Evolutionary conservation across 768 basidiomycete genomes (phyloP), one percentile per base, ranked within the genome.

Genomic region (Pleurotus salmoneostramineus): DNA sequence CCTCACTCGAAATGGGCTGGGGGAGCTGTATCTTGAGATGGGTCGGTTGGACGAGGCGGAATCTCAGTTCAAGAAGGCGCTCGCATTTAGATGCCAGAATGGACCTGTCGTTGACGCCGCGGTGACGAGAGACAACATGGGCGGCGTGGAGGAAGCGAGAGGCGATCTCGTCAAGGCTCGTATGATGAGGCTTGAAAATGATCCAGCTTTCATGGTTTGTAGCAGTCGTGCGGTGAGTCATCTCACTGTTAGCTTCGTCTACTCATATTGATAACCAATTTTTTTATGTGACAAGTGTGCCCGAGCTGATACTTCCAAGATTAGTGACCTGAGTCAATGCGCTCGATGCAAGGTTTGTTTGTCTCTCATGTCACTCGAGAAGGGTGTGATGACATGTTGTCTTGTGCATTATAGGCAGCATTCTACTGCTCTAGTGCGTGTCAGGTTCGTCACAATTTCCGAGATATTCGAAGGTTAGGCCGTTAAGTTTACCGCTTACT

Each of bases 21-120:
- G 64, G 32, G 73, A 76, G 56, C 57, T 72, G 1, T 72, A 74
- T 56, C 64, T 72, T 17, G 64, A 65, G 44, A 68, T 71, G 65
- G 68, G 62, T 33, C 69, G 65, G 35, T 60, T 74, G n/a, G 70
- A 69, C 50, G 70, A 75, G 5, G 75, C 77, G 0, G 74, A 76
- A 61, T 65, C 64, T 3, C 67, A 74, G 51, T 63, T 77, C 6
- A 63, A 62, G 33, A 67, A 71, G 56, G 74, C 75, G n/a, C 64
- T 74, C 52, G 64, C 58, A 15, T 60, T 65, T 35, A 58, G 63
- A 14, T 62, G 60, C 50, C 33, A 27, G 5, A 40, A 15, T 32
- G 66, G 66, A 4, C 57, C 64, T n/a, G 52, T 62, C 10, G 65
- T 71, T 27, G 51, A 54, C 5, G 36, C 51, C 11, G 51, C 51